Conservation (phyloP, 2,329 filamentous ascomycete species). For the Aspergillus viridinutans region DNA sequence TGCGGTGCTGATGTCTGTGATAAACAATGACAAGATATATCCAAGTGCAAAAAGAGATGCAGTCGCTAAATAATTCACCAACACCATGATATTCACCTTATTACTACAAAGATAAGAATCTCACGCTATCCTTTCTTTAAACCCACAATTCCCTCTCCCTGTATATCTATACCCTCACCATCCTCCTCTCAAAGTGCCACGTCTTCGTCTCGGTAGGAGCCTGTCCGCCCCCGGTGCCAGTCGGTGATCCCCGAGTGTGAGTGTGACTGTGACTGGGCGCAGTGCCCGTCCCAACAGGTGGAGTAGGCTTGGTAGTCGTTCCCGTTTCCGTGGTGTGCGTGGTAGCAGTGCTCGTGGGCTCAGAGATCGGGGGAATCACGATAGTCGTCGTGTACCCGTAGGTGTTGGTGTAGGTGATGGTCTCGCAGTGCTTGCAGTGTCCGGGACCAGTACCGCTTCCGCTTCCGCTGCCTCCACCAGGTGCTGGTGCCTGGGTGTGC, state of each 20-base stretch:
- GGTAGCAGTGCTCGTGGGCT: constrained; percentile 1
- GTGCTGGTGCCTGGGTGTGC: neutral
- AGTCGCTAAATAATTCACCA: too few species aligned
- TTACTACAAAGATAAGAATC: neutral
- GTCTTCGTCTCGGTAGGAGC: constrained; percentile 1
- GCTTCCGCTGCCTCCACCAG: neutral
- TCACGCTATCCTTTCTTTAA: neutral
- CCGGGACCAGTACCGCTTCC: neutral
- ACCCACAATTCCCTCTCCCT: neutral
- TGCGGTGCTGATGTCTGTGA: neutral
- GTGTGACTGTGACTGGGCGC: neutral
- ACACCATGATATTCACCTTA: too few species aligned
- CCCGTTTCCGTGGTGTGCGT: neutral
- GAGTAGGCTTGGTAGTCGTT: neutral
- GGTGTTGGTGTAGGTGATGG: constrained; percentile 26
- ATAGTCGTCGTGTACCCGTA: constrained; percentile 22
- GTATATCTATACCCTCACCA: neutral
- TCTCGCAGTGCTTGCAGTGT: constrained; percentile 21
- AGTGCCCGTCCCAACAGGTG: neutral
- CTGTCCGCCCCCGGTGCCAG: constrained; percentile 6
- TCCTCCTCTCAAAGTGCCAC: neutral
- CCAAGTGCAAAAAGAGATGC: neutral
- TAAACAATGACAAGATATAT: neutral
- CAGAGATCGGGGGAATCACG: constrained; percentile 18
- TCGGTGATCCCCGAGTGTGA: neutral